phyloP scores from a whole-genome alignment of 1,139 yeast genomes.

The Zygosaccharomyces pseudobailii region DNA sequence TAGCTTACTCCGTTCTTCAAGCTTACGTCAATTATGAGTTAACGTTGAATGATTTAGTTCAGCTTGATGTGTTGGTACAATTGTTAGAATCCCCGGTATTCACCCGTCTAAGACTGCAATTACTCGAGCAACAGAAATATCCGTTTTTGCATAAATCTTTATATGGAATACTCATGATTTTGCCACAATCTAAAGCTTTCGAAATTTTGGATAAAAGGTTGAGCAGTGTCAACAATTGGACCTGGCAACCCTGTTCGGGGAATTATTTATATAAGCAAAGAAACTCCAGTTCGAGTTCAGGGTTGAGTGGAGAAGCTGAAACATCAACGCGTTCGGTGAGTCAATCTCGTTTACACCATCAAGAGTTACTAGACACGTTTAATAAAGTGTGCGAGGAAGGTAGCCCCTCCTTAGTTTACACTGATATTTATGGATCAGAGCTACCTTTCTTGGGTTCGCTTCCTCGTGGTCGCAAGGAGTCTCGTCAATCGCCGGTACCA shows the following conservation, averaged over 20 bases:
- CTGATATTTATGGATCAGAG: constrained; percentile 16
- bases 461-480: constrained; percentile 13
- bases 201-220: constrained; percentile 73
- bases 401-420: constrained; percentile 8
- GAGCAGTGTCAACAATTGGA: constrained; percentile 36
- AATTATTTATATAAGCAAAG: constrained; percentile 9
- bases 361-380: constrained; percentile 29
- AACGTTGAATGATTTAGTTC: constrained; percentile 64
- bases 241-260: constrained; percentile 18
- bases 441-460: constrained; percentile 16
- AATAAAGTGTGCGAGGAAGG: constrained; percentile 21
- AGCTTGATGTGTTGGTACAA: constrained; percentile 76
- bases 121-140: constrained; percentile 78
- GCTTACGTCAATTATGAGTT: constrained; percentile 66
- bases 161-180: constrained; percentile 87
- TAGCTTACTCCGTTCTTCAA: constrained; percentile 77
- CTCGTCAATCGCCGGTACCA: constrained; percentile 5
- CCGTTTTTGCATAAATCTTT: constrained; percentile 83
- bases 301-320: constrained; percentile 13
- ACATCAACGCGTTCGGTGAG: constrained; percentile 21
- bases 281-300: constrained; percentile 11
- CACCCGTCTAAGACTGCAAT: constrained; percentile 77
- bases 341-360: constrained; percentile 22
- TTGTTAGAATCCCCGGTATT: constrained; percentile 85
- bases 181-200: constrained; percentile 96